phyloP scores from a whole-genome alignment of 176 grass and related monocot species.

The Oryza punctata region DNA sequence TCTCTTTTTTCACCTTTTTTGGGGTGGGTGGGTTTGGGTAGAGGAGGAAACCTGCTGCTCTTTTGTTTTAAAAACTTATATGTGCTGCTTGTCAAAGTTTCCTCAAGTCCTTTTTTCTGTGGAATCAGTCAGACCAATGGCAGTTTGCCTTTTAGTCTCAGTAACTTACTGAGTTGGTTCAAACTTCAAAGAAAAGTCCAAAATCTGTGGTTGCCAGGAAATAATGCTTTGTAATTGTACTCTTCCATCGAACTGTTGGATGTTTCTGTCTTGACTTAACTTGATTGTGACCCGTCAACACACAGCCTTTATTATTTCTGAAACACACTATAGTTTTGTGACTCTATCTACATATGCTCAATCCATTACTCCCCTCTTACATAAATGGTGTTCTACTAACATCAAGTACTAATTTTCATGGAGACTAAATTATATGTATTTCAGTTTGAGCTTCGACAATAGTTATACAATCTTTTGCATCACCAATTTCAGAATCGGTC shows the following conservation, averaged over 20 bases:
- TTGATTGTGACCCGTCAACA: conserved; percentile 13
- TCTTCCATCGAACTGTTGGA: conserved; percentile 21
- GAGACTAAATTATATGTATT: neutral
- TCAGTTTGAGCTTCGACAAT: neutral
- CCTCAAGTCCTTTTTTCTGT: neutral
- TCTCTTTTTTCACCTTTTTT: too few relatives aligned
- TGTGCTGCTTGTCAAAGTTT: neutral
- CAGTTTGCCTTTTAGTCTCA: conserved; percentile 2
- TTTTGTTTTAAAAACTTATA: too few relatives aligned
- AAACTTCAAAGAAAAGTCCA: conserved; percentile 29
- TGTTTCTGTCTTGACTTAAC: conserved; percentile 47
- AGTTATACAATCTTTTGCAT: conserved; percentile 15
- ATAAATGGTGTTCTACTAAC: neutral
- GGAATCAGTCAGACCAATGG: neutral
- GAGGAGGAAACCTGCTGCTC: too few relatives aligned
- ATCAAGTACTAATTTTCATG: conserved; percentile 21
- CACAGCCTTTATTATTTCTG: neutral
- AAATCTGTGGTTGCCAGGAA: conserved; percentile 16
- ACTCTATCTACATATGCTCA: conserved; percentile 15
- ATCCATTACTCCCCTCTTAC: conserved; percentile 5
- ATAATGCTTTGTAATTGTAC: conserved; percentile 7
- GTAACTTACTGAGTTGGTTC: neutral
- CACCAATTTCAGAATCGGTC: neutral
- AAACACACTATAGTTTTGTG: neutral
- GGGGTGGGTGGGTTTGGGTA: too few relatives aligned